Evolutionary conservation across 2,329 filamentous ascomycete species (phyloP), one percentile per base, ranked within the genome.

Genomic region (Phyllosticta paracitricarpa): DNA sequence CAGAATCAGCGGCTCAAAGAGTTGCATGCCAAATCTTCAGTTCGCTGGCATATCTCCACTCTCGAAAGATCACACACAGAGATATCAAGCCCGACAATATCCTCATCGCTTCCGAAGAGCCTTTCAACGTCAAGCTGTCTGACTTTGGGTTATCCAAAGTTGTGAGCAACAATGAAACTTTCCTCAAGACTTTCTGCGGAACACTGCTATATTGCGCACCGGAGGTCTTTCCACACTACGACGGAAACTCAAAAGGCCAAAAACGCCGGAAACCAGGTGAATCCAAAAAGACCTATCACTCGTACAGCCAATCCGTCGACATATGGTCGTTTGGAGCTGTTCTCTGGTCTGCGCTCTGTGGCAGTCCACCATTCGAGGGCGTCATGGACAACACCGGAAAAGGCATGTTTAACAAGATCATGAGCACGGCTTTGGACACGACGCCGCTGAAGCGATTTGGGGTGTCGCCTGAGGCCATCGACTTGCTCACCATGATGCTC

Each of bases 61-160:
- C 81, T 59, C 87, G 89, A 68, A 91, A 88, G 70, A 97, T 99
- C 67, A 97, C 93, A 0, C 94, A 99, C 75, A 88, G 94, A n/a
- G 94, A 99, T 73, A 89, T 96, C 77, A 96, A 96, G 75, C 82
- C 92, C 10, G 91, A 96, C 72, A 96, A 99, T 69, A 97, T 99
- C 63, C 80, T 99, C 51, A 89, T 97, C 66, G 81, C 86, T 10
- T 87, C 85, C 0, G 72, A 84, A 9, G 79, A 87, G 5, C 91
- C 92, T 0, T 83, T 96, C 56, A 80, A 84, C 14, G 88, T 97
- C 67, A 97, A 99, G 74, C 79, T 99, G 14, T 96, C 94, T 0
- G 94, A 99, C 71, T 99, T 99, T 77, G 94, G 94, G 59, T 77
- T 99, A 4, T 97, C 94, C 2, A 99, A 99, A 72, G 92, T 95